Evolutionary conservation across 129 eudicot genomes (phyloP), one percentile per base, ranked within the genome.

Genomic region (Pulicaria dysenterica): DNA sequence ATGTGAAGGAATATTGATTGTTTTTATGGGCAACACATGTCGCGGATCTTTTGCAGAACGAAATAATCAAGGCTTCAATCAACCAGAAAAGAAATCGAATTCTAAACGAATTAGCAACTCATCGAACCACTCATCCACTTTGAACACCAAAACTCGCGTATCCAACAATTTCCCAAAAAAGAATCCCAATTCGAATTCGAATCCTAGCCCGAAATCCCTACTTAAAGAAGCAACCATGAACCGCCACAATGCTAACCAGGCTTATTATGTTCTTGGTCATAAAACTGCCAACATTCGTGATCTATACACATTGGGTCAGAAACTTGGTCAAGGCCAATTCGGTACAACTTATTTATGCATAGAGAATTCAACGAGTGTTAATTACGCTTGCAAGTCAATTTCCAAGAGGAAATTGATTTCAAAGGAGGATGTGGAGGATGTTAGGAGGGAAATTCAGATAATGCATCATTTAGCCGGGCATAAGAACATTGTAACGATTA

Each of bases 11-110:
- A 47, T 44, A 72, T 46, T 63, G 73, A 80, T 79, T 81, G 93
- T 84, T 91, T 73, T 88, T 80, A 91, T 91, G 97, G 97, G 96
- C 93, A 91, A 91, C 70, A 91, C 96, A 81, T 88, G 96, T 88
- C 89, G 87, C 42, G 96, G 96, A 73, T 88, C 91, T 86, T 82
- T 81, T 17, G 87, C 87, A 69, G 78, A 61, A 73, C 84, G 78
- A 78, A 61, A 68, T 48, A 74, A 75, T 64, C 85, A 86, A 88
- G 88, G 88, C 85, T 75, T 65, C 69, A 73, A 44, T 61, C 85
- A 62, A 71, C 97, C 97, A 56, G 84, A 84, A 77, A 83, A 84
- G 8, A 81, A 67, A 49, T 75, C 83, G 37, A 70, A 16, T 79
- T 82, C 86, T 81, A 86, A 79, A 41, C 37, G 61, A 47, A 36